A percentile compares a stretch with the other conserved stretches of the same genome.
Conservation (phyloP, 2,329 filamentous ascomycete genomes). For the Lachnellula arida region DNA sequence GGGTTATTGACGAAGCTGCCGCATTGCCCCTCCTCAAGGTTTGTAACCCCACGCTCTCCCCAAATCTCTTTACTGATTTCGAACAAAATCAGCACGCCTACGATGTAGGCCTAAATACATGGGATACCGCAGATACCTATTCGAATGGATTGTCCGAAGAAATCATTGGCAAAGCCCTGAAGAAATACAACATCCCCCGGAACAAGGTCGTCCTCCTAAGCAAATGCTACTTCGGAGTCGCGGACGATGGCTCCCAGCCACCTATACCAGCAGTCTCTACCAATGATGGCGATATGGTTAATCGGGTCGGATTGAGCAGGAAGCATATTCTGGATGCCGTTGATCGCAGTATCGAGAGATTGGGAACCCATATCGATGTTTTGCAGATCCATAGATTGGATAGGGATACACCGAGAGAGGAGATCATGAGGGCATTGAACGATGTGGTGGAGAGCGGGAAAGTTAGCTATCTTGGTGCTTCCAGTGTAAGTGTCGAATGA, state of each 20-base stretch:
- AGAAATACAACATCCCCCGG: constrained; percentile 59
- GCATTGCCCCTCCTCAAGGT: constrained; percentile 46
- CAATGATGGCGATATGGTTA: constrained; percentile 41
- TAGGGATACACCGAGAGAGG: constrained; percentile 45
- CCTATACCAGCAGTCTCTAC: constrained; percentile 44
- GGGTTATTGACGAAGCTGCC: constrained; percentile 42
- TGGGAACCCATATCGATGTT: constrained; percentile 49
- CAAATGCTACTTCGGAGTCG: constrained; percentile 53
- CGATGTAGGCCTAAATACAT: constrained; percentile 49
- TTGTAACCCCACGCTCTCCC: constrained; percentile 9
- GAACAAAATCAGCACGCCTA: constrained; percentile 39
- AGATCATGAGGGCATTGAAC: constrained; percentile 58
- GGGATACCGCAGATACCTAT: constrained; percentile 44
- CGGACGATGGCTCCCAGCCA: constrained; percentile 30
- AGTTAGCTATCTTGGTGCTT: constrained; percentile 48
- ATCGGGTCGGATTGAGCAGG: constrained; percentile 50
- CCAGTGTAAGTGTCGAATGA: constrained; percentile 31
- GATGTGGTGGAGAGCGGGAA: constrained; percentile 56
- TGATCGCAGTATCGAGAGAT: constrained; percentile 48
- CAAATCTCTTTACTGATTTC: neutral
- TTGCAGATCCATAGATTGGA: constrained; percentile 59
- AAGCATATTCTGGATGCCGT: constrained; percentile 63
- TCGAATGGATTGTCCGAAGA: constrained; percentile 45
- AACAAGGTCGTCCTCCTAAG: constrained; percentile 59
- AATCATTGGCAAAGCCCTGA: constrained; percentile 48